A percentile compares a stretch with the other conserved stretches of the same genome.
Conservation (phyloP, 768 basidiomycete genomes). For the Calocera cornea region DNA sequence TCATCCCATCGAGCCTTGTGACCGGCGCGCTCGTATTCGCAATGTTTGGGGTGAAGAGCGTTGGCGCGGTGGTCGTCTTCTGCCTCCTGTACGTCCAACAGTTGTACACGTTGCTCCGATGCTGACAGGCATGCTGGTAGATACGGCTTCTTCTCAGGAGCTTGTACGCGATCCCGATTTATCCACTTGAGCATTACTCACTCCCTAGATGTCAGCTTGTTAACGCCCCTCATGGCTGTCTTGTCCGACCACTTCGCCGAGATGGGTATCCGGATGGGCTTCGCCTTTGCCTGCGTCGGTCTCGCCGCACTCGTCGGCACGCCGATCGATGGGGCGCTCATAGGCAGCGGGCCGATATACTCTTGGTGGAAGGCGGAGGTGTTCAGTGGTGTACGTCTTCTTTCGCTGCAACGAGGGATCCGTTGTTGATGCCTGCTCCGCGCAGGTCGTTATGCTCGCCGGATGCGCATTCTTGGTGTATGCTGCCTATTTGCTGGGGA, state of each 20-base stretch:
- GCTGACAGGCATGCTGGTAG: background rate
- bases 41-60: slow-evolving; percentile 28
- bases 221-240: background rate
- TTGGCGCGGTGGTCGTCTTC: slow-evolving; percentile 28
- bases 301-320: background rate
- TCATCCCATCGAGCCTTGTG: background rate
- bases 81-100: slow-evolving; percentile 24
- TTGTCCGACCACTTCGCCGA: background rate
- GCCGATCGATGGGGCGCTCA: background rate
- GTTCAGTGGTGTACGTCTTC: background rate
- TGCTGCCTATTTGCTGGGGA: background rate
- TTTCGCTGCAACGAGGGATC: background rate
- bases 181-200: background rate
- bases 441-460: background rate
- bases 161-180: slow-evolving; percentile 21
- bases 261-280: slow-evolving; percentile 4
- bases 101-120: background rate
- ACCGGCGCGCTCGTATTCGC: background rate
- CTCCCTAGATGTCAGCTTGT: background rate
- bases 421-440: background rate
- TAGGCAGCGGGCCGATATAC: background rate
- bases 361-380: background rate
- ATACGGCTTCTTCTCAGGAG: slow-evolving; percentile 35
- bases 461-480: background rate
- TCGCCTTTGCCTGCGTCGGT: slow-evolving; percentile 1